Base-by-base conservation (phyloP, 768 basidiomycete species). In the Rhizopogon vulgaris region DNA sequence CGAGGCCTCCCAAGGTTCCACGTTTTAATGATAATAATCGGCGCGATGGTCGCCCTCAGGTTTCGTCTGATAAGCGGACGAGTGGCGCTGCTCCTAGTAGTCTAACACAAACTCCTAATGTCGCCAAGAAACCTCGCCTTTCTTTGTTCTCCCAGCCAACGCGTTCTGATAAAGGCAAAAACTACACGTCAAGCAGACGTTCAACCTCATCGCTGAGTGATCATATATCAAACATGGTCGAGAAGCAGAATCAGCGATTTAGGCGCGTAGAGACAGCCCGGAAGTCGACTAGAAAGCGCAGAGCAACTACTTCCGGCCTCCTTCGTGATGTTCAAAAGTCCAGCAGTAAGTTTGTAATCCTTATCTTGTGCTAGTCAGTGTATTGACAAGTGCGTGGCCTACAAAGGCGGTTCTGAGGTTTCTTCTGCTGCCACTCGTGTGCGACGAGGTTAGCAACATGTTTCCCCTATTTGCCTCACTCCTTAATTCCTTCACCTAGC, bases 351-450 rank as follows among this genome's bases (percentile, higher is more conserved):
- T 42, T 27, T 52, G 3, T 36, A 17, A 8, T 28, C 25, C 12
- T 41, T 10, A 37, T 42, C 30, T 60, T 57, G 8, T 22, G 2
- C 48, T 22, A 22, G 17, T 11, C 52, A 3, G 53, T 22, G 18
- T 45, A 45, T 32, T 45, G 14, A 45, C 18, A 14, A 32, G 18
- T 45, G 18, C 30, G 43, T 11, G 30, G 8, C 8, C 7, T 32
- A 17, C 3, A 28, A 45, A 45, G 43, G 43, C 14, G 8, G 30
- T 32, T 45, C 7, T 36, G 48, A 57, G 28, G 37, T 52, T 6
- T 61, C 56, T 43, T n/a, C 2, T n/a, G 46, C 55, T 14, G 52
- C 55, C 42, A 64, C 64, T 12, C 58, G 58, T 51, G 45, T 48
- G 52, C 46, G 36, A 64, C 22, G 37, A 8, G 11, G 14, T 66